Base-by-base conservation (phyloP, 75 land plant species). In the Selaginella tamariscina region DNA sequence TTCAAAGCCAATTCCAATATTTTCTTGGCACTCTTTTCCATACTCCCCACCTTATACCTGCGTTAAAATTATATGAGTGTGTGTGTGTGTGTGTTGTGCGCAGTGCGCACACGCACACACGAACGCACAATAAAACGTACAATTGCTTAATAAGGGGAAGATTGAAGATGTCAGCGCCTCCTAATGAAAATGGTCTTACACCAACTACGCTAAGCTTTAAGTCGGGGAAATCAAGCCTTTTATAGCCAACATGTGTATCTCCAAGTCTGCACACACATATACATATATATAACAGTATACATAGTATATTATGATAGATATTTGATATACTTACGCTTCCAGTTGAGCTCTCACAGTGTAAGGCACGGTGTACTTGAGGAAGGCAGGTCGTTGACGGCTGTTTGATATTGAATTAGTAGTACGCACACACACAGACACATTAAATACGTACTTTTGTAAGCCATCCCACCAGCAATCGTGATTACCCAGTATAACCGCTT, bases 401-500 rank as follows among this genome's bases (percentile, higher is more conserved):
- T n/a, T n/a, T n/a, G n/a, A n/a, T n/a, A n/a, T n/a, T n/a, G n/a
- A n/a, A n/a, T n/a, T n/a, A n/a, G n/a, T n/a, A n/a, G n/a, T n/a
- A n/a, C n/a, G n/a, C n/a, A n/a, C n/a, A n/a, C n/a, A n/a, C n/a
- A n/a, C n/a, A n/a, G n/a, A n/a, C n/a, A 15, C 49, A 39, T 39
- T 15, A 5, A 15, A 39, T 39, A 5, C 49, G 15, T 5, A 5
- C 49, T 39, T 15, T 39, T 39, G 49, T 5, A 5, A 15, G 49
- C 49, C 11, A 5, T 39, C 11, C 8, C 55, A 33, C 95, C 95
- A 92, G 26, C 83, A 65, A 70, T 92, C 98, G 77, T 89, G 98
- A 49, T 92, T 92, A 56, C 98, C 98, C 64, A 92, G 69, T 33
- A 92, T 92, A 65, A 74, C 89, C 66, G 84, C 95, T 76, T 92